Base-by-base conservation (phyloP, 129 eudicot genomes). In the Arctium minus region DNA sequence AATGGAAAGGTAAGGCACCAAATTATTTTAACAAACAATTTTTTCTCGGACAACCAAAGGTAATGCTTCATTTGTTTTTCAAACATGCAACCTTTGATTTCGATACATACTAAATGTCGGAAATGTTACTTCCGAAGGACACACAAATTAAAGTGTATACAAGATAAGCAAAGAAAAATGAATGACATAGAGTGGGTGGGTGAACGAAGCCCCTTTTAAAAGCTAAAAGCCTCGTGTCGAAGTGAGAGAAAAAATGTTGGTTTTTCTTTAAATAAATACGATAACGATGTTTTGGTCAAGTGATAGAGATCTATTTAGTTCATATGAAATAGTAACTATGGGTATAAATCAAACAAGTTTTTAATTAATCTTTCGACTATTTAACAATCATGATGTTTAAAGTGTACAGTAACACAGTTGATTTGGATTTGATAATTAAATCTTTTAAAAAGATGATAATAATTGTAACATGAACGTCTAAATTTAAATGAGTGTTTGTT, bases 221-320 rank as follows among this genome's bases (percentile, higher is more conserved):
- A 75, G 79, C 67, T 75, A 75, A 75, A 75, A 39, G 79, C 27
- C 40, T 73, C 32, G 39, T 46, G 39, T 46, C 40, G 68, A 13
- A 46, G 40, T 46, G 68, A 75, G 65, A n/a, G 2, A n/a, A 75
- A 46, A 46, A 2, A 22, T 29, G 1, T 75, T 27, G 15, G n/a
- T 17, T 30, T 48, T 12, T 75, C 39, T 44, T 22, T 75, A 46
- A 60, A 27, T 75, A 46, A 75, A 44, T 32, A 12, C 1, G 65
- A 75, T 31, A 75, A 44, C 22, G 32, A 73, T 17, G 35, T 29
- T 67, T 1, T 65, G 70, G 31, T 65, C 0, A 22, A 22, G 27
- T 15, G 6, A 65, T 8, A 22, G 12, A 18, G 12, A 18, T 22
- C 3, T 64, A 65, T 27, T 8, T 8, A 18, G 15, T 22, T 15